Evolutionary conservation across 2,329 filamentous ascomycete species (phyloP).

Genomic region (Chalara sp.): DNA sequence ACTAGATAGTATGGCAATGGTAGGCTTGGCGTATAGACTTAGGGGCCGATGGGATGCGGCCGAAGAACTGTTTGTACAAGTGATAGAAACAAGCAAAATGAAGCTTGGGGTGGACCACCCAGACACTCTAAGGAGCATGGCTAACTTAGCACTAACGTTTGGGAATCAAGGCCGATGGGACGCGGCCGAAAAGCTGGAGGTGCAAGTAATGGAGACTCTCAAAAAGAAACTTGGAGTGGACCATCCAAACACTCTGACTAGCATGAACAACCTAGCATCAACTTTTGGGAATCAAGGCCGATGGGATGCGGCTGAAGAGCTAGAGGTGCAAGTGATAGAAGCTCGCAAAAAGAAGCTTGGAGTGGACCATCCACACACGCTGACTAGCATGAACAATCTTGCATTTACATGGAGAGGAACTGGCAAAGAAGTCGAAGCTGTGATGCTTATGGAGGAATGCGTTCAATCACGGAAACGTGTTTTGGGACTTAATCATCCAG

Average conservation of each 20-base stretch:
- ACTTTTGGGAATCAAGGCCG: constrained; percentile 2
- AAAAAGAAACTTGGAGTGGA: not conserved
- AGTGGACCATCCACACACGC: not conserved
- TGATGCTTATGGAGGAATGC: constrained; percentile 4
- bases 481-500: constrained; percentile 3
- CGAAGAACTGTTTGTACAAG: not conserved
- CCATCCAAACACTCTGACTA: not conserved
- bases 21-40: too few relatives aligned
- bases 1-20: constrained; percentile 8
- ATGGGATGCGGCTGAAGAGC: constrained; percentile 4
- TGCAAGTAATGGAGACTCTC: too few relatives aligned
- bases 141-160: too few relatives aligned
- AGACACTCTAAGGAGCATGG: not conserved
- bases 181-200: too few relatives aligned
- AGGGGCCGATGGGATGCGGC: too few relatives aligned
- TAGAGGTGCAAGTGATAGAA: constrained; percentile 4
- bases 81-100: not conserved
- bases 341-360: constrained; percentile 1
- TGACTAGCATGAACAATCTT: not conserved
- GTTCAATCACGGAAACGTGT: constrained; percentile 1
- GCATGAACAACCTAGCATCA: too few relatives aligned
- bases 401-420: not conserved
- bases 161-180: too few relatives aligned
- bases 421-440: constrained; percentile 1
- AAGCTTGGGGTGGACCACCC: too few relatives aligned